Evolutionary conservation across 108 stramenopile genomes (phyloP).

Genomic region (Pseudonitzschia delicatissima): DNA sequence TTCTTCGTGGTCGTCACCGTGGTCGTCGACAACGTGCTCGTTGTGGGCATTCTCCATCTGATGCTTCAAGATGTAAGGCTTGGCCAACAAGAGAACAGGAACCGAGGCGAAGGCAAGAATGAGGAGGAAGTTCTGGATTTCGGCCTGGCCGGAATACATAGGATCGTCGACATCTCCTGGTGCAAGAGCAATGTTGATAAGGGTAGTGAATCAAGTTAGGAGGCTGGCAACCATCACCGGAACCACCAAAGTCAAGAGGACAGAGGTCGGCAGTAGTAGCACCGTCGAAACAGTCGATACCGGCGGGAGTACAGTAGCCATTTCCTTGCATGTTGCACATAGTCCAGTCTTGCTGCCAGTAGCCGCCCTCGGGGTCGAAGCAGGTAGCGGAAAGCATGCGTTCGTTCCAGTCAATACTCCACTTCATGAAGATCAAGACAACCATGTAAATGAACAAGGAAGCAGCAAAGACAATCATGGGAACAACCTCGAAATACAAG

Average conservation of each 20-base stretch:
- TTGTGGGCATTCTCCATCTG: conserved; percentile 27
- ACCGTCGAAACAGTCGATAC: conserved; percentile 61
- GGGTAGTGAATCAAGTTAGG: conserved; percentile 95
- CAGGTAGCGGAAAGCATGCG: conserved; percentile 95
- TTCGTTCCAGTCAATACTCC: conserved; percentile 95
- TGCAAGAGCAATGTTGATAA: conserved; percentile 96
- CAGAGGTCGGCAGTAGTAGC: conserved; percentile 74
- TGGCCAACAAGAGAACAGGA: conserved; percentile 92
- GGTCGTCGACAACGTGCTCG: conserved; percentile 56
- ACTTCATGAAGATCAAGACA: conserved; percentile 96
- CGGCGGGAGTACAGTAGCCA: conserved; percentile 83
- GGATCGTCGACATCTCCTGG: conserved; percentile 95
- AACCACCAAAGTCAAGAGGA: conserved; percentile 90
- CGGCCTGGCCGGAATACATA: conserved; percentile 89
- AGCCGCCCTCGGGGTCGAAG: conserved; percentile 58
- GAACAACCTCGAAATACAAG: conserved; percentile 92
- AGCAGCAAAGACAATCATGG: conserved; percentile 93
- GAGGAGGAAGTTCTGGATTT: conserved; percentile 85
- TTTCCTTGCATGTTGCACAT: conserved; percentile 50
- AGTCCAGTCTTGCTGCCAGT: conserved; percentile 77
- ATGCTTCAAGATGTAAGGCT: conserved; percentile 85
- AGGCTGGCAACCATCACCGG: conserved; percentile 95
- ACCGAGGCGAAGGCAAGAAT: conserved; percentile 86
- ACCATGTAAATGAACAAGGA: conserved; percentile 98
- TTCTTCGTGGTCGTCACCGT: conserved; percentile 64